Percentiles rank a stretch among this genome's conserved stretches.
phyloP scores from a whole-genome alignment of 192 early-diverging fungal species.

The Dissophora globulifera region DNA sequence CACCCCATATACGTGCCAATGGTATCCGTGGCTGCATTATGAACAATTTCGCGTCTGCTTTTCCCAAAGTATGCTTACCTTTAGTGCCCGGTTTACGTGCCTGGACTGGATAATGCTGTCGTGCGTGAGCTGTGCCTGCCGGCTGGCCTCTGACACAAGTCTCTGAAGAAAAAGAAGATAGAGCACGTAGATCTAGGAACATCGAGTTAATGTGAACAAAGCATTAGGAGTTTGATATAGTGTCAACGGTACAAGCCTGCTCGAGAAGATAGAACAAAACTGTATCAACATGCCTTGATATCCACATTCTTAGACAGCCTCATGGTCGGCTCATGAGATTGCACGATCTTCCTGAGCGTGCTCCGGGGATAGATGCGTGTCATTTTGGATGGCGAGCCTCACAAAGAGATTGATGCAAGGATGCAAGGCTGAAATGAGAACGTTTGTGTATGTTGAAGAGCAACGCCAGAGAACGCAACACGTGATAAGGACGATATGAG shows the following conservation, averaged over 20 bases:
- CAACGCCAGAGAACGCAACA: too few species aligned
- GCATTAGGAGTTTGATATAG: too few species aligned
- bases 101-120: constrained; percentile 50
- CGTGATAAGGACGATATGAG: too few species aligned
- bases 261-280: background rate
- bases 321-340: constrained; percentile 46
- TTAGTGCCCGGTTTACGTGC: constrained; percentile 39
- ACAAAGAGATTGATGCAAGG: too few species aligned
- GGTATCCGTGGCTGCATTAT: too few species aligned
- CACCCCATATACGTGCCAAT: too few species aligned
- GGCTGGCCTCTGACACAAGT: constrained; percentile 38
- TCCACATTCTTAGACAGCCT: constrained; percentile 51
- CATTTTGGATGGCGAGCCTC: constrained; percentile 21
- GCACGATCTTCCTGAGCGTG: constrained; percentile 48
- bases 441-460: background rate
- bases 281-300: constrained; percentile 25
- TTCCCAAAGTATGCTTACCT: too few species aligned
- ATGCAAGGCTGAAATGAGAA: background rate
- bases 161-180: constrained; percentile 48
- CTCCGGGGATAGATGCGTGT: constrained; percentile 52
- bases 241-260: too few species aligned
- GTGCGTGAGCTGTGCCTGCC: constrained; percentile 31
- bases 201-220: too few species aligned
- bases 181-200: constrained; percentile 41
- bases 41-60: too few species aligned